These are phyloP conservation scores for Lachancea mirantina DNA, from an alignment of 805 yeast species.

Conservation along the genomic window DNA sequence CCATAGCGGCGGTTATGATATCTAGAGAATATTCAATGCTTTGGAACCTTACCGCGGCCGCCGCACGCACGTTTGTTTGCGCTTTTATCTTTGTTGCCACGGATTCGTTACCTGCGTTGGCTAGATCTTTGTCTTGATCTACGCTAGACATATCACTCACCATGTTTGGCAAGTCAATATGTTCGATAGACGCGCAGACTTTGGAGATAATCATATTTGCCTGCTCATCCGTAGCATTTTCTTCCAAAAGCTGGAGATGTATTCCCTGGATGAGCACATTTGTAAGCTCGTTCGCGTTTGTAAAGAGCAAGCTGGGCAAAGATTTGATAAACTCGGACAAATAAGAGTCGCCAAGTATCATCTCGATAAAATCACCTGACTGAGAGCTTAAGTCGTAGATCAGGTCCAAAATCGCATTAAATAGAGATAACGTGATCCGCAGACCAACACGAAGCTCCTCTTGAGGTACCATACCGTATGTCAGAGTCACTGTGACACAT, in stretches of 20 bases:
- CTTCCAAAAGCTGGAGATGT: constrained; percentile 32
- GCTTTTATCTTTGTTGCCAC: constrained; percentile 29
- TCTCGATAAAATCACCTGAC: constrained; percentile 44
- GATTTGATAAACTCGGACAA: constrained; percentile 15
- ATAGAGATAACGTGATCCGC: constrained; percentile 36
- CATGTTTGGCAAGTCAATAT: constrained; percentile 30
- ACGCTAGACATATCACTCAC: constrained; percentile 17
- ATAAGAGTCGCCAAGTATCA: constrained; percentile 12
- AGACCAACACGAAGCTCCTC: constrained; percentile 12
- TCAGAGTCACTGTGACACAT: constrained; percentile 21
- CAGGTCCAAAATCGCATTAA: constrained; percentile 49
- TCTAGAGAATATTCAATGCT: constrained; percentile 69
- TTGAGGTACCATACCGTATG: constrained; percentile 25
- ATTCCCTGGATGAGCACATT: constrained; percentile 34
- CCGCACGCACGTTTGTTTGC: constrained; percentile 35
- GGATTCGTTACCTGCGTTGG: constrained; percentile 11
- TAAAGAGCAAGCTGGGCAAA: constrained; percentile 12
- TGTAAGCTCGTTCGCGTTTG: constrained; percentile 27
- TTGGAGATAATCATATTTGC: constrained; percentile 21
- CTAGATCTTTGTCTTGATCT: constrained; percentile 16
- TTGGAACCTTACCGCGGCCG: constrained; percentile 48
- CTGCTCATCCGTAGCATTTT: constrained; percentile 17
- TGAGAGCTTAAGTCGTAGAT: constrained; percentile 56
- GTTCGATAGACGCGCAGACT: constrained; percentile 22
- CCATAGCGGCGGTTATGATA: constrained; percentile 67